These are phyloP conservation scores for Ligustrum vulgare DNA, from an alignment of 257 asterid species.

Conservation along the genomic window DNA sequence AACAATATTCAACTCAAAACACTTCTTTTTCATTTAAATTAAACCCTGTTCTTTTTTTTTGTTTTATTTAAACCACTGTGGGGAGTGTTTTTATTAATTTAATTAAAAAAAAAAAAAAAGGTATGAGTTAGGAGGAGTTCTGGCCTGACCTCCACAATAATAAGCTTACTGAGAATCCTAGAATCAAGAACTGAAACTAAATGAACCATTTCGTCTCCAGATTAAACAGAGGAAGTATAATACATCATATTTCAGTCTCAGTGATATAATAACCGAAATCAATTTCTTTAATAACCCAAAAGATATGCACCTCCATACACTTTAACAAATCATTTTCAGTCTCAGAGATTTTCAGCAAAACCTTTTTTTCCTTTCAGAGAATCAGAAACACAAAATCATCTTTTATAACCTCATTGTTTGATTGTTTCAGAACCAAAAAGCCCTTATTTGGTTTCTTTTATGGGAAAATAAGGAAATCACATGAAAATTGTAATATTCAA, in stretches of 20 bases:
- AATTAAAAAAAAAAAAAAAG: too few species aligned
- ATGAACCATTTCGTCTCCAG: neutral
- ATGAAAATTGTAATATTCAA: neutral
- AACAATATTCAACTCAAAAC: neutral
- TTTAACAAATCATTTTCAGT: neutral
- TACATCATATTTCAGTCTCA: slow-evolving; percentile 1
- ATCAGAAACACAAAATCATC: slow-evolving; percentile 5
- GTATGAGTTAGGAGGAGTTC: too few species aligned
- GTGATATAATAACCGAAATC: neutral
- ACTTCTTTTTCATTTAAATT: neutral
- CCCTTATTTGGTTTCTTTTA: neutral
- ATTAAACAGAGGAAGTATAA: neutral
- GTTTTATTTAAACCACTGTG: too few species aligned
- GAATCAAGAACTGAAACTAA: too few species aligned
- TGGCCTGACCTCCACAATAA: too few species aligned
- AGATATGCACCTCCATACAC: neutral
- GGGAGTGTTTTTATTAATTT: too few species aligned
- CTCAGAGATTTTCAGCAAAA: neutral
- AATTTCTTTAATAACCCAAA: slow-evolving; percentile 2
- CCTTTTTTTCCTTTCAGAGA: neutral
- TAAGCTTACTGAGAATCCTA: too few species aligned
- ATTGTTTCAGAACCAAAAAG: neutral
- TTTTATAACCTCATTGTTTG: neutral
- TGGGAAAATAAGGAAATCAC: neutral
- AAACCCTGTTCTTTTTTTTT: neutral